Base-by-base conservation (phyloP, 202 grass and related monocot species). In the Setaria viridis region DNA sequence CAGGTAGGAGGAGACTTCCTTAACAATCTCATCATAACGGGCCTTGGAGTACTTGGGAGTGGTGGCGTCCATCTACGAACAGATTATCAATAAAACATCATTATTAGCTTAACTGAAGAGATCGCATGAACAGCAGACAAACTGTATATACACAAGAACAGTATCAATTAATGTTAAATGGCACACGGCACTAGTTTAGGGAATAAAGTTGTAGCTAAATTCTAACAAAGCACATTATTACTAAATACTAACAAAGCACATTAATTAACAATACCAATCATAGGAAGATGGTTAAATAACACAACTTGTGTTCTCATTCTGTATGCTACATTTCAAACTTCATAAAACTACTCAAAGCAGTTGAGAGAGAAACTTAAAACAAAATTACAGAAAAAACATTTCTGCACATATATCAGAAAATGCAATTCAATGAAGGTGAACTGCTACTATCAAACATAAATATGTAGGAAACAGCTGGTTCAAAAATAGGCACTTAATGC, bases 41-140 rank as follows among this genome's bases (percentile, higher is more conserved):
- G 85, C 59, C 85, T 93, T 93, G 0, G 91, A 93, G 68, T 90
- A 93, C 60, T 93, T 93, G 7, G 91, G 91, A 11, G 91, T 93
- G 11, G 91, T 93, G 32, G 91, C 85, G 73, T 93, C 88, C 91
- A 93, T 93, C 91, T 93, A 45, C 11, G 81, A n/a, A 49, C 15
- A 64, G 9, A 6, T 55, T 1, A 62, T 0, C 29, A 74, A 7
- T 14, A 64, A 1, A 16, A 1, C 1, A 11, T 0, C 12, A 32
- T 56, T 8, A 20, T 46, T 20, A 78, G 14, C 32, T 34, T 5
- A 62, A 32, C 11, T 13, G 15, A 4, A 62, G 0, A 1, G 2
- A 21, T 53, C 7, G 13, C n/a, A 11, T 29, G 4, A 42, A 67
- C 17, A 46, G 20, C 19, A 46, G 3, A 2, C 7, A 45, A 70